Percentiles rank a stretch among this genome's conserved stretches.
phyloP scores from a whole-genome alignment of 2,329 filamentous ascomycete species.

The Ramichloridium luteum region DNA sequence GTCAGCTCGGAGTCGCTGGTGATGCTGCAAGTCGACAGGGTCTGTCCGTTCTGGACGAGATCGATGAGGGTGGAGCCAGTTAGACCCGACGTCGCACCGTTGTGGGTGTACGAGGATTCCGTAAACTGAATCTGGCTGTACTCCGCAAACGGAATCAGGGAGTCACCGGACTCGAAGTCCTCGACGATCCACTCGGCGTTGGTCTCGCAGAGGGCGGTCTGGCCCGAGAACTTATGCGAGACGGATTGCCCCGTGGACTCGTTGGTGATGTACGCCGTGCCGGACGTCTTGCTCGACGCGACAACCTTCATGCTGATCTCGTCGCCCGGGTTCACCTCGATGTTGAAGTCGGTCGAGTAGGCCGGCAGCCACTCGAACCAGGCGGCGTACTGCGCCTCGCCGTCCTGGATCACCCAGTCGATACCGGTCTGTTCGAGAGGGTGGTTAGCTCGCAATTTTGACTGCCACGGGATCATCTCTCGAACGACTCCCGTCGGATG shows the following conservation, averaged over 20 bases:
- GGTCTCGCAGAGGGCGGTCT: slow-evolving; percentile 39
- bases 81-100: slow-evolving; percentile 20
- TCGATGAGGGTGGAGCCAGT: slow-evolving; percentile 33
- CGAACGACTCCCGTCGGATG: no score
- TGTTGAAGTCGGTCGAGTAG: slow-evolving; percentile 42
- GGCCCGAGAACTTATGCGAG: slow-evolving; percentile 38
- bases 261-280: slow-evolving; percentile 40
- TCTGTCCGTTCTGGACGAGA: slow-evolving; percentile 30
- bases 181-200: slow-evolving; percentile 55
- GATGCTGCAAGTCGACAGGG: slow-evolving; percentile 7
- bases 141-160: slow-evolving; percentile 35
- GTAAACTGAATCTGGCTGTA: slow-evolving; percentile 39
- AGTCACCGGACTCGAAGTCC: slow-evolving; percentile 33
- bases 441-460: no score
- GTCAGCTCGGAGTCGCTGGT: background rate
- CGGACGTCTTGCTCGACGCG: slow-evolving; percentile 30
- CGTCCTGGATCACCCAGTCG: slow-evolving; percentile 41
- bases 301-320: slow-evolving; percentile 30
- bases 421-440: slow-evolving; percentile 41
- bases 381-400: slow-evolving; percentile 36
- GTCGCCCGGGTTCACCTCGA: slow-evolving; percentile 36
- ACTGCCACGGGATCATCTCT: no score
- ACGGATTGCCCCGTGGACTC: slow-evolving; percentile 40
- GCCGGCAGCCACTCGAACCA: slow-evolving; percentile 54
- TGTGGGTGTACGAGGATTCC: slow-evolving; percentile 14